Conservation (phyloP, 2,329 filamentous ascomycete species). For the Cadophora sp. region DNA sequence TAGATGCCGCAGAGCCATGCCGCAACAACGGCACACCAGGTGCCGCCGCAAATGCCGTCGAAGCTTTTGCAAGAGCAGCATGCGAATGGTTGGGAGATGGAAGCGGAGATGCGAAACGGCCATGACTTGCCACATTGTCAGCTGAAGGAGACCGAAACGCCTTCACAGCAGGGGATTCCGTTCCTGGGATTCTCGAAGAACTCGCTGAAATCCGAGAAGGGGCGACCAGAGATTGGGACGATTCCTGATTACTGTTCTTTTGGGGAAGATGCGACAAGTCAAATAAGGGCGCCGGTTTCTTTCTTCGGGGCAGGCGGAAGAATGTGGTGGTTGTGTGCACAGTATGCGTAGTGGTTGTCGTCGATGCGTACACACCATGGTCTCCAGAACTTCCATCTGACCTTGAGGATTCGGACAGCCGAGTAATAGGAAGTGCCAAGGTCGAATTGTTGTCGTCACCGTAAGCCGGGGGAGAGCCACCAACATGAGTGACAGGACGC, state of each 20-base stretch:
- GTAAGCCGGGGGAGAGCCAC: constrained; percentile 60
- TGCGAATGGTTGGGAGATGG: constrained; percentile 39
- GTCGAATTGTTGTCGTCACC: constrained; percentile 66
- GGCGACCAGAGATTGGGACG: constrained; percentile 43
- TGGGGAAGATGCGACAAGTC: constrained; percentile 89
- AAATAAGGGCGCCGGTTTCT: constrained; percentile 78
- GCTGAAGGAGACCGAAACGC: constrained; percentile 49
- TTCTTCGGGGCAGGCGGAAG: constrained; percentile 81
- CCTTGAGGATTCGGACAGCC: constrained; percentile 85
- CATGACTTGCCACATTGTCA: constrained; percentile 36
- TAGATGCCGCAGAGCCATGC: constrained; percentile 67
- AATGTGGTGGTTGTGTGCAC: constrained; percentile 72
- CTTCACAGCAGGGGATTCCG: constrained; percentile 44
- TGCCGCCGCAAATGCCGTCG: constrained; percentile 47
- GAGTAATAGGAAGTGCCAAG: constrained; percentile 67
- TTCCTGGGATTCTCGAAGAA: constrained; percentile 47
- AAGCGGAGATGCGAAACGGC: constrained; percentile 37
- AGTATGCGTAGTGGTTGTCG: constrained; percentile 68
- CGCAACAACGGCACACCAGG: constrained; percentile 56
- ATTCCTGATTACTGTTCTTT: constrained; percentile 59
- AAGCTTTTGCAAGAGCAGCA: constrained; percentile 36
- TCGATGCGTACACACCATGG: constrained; percentile 62
- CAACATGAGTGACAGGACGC: constrained; percentile 53
- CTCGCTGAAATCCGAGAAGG: constrained; percentile 53
- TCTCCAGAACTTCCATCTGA: constrained; percentile 85